A percentile compares a stretch with the other conserved stretches of the same genome.
Conservation (phyloP, 2,329 filamentous ascomycete species). For the Didymella lethalis region DNA sequence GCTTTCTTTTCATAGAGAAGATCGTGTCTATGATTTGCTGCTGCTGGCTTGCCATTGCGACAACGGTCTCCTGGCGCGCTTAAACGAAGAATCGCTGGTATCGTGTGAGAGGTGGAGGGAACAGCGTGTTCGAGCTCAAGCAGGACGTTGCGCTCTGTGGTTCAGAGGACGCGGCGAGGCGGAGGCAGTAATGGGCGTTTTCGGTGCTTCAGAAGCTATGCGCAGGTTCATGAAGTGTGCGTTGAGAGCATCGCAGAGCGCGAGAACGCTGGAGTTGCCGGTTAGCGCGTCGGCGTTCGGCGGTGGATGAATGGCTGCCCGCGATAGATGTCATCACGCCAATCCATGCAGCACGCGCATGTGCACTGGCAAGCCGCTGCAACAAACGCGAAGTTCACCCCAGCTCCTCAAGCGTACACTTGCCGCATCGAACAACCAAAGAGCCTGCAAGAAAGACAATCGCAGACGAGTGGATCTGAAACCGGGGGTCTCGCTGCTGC, state of each 20-base stretch:
- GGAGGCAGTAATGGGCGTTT: background rate
- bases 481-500: slow-evolving; percentile 10
- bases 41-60: slow-evolving; percentile 51
- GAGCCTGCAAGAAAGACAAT: background rate
- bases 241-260: slow-evolving; percentile 16
- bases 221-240: slow-evolving; percentile 14
- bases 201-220: slow-evolving; percentile 3
- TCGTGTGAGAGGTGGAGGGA: slow-evolving; percentile 1
- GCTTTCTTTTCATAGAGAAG: slow-evolving; percentile 51
- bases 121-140: background rate
- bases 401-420: background rate
- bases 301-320: slow-evolving; percentile 8
- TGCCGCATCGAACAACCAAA: too few relatives aligned
- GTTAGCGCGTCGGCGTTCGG: slow-evolving; percentile 18
- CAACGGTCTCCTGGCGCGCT: slow-evolving; percentile 28
- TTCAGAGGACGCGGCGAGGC: background rate
- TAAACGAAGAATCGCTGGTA: slow-evolving; percentile 24
- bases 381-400: slow-evolving; percentile 7
- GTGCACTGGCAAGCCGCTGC: slow-evolving; percentile 16
- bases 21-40: slow-evolving; percentile 52
- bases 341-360: slow-evolving; percentile 8
- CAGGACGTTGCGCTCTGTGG: background rate
- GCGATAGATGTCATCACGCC: slow-evolving; percentile 19
- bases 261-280: slow-evolving; percentile 19
- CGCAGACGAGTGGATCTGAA: background rate